Percentiles rank a stretch among this genome's conserved stretches.
Evolutionary conservation across 495 filamentous ascomycete genomes (phyloP).

Genomic region (Eremomyces bilateralis): DNA sequence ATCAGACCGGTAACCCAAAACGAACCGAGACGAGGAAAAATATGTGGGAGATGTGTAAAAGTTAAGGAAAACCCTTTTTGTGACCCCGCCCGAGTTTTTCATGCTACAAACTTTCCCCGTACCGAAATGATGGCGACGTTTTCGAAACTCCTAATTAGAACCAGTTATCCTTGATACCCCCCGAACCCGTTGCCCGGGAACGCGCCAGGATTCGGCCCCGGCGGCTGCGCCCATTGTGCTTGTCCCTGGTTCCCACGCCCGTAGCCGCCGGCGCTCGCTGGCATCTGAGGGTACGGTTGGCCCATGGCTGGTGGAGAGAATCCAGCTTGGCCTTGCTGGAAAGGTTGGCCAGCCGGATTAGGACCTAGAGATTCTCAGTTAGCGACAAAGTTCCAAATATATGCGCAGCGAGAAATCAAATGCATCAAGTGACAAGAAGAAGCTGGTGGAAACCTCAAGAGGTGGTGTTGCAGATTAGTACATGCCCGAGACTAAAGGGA

Average conservation of each 20-base stretch:
- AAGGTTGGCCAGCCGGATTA: constrained; percentile 39
- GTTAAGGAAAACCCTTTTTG: too few relatives aligned
- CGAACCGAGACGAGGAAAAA: too few relatives aligned
- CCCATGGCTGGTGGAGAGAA: constrained; percentile 30
- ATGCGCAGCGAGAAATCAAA: constrained; percentile 19
- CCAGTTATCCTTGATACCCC: constrained; percentile 18
- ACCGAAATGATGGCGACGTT: too few relatives aligned
- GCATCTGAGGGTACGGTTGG: constrained; percentile 34
- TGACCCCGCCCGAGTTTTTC: too few relatives aligned
- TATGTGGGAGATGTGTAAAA: too few relatives aligned
- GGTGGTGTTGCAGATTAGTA: too few relatives aligned
- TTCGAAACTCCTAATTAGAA: too few relatives aligned
- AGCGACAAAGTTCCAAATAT: constrained; percentile 15
- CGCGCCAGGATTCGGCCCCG: constrained; percentile 12
- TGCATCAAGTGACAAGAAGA: neutral
- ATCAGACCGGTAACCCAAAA: too few relatives aligned
- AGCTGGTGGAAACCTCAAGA: too few relatives aligned
- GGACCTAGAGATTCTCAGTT: constrained; percentile 22
- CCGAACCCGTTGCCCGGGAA: constrained; percentile 17
- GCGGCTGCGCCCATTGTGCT: constrained; percentile 7
- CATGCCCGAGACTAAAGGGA: too few relatives aligned
- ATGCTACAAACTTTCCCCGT: too few relatives aligned
- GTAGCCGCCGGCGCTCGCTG: constrained; percentile 19
- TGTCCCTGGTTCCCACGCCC: constrained; percentile 11
- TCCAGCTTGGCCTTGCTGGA: constrained; percentile 32